Percentiles rank a stretch among this genome's conserved stretches.
phyloP scores from a whole-genome alignment of 2,329 filamentous ascomycete genomes.

The Penicillium glabrum region DNA sequence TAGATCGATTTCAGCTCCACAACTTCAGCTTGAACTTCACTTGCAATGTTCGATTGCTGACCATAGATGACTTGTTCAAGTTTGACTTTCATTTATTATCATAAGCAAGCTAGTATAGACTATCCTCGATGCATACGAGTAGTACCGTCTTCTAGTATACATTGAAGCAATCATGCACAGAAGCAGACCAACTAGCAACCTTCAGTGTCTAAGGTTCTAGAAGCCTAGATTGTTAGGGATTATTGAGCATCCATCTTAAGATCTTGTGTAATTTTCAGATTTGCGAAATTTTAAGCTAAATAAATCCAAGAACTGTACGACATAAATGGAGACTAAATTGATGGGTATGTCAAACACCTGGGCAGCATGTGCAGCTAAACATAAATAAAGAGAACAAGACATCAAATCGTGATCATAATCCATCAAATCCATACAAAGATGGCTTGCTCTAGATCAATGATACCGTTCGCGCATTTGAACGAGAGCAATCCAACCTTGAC shows the following conservation, averaged over 20 bases:
- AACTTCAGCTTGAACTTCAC: neutral
- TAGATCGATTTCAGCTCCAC: neutral
- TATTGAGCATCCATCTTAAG: too few species aligned
- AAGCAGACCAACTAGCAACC: too few species aligned
- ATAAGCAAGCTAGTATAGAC: too few species aligned
- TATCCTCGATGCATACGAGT: too few species aligned
- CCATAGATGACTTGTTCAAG: too few species aligned
- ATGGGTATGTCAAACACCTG: neutral
- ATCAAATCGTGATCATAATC: neutral
- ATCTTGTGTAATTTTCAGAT: too few species aligned
- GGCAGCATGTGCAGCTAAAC: neutral
- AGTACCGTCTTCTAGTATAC: too few species aligned
- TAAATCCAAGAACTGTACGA: neutral
- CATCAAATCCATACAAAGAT: neutral
- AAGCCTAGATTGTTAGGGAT: too few species aligned
- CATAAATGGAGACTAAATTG: neutral
- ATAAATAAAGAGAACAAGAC: neutral
- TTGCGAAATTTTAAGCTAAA: neutral
- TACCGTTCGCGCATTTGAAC: conserved; percentile 65
- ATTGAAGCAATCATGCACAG: too few species aligned
- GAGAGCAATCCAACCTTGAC: conserved; percentile 66
- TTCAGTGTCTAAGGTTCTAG: too few species aligned
- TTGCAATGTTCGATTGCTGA: neutral
- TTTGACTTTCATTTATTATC: too few species aligned
- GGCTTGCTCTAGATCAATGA: conserved; percentile 23